A percentile compares a stretch with the other conserved stretches of the same genome.
These are phyloP conservation scores for Lactarius deliciosus DNA, from an alignment of 768 basidiomycete genomes.

Conservation along the genomic window DNA sequence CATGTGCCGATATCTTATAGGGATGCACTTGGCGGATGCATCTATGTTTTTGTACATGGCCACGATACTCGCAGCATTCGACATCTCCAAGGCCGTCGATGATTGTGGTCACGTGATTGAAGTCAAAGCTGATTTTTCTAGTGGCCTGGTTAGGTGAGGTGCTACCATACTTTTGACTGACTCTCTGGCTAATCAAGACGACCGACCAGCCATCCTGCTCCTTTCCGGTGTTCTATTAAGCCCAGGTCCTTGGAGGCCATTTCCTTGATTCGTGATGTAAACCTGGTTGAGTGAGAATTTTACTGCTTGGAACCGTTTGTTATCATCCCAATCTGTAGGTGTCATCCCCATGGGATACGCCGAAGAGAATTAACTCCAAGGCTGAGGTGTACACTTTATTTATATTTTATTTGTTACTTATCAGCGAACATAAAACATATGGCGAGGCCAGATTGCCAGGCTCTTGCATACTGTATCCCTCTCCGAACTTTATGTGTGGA, in stretches of 20 bases:
- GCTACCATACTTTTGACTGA: not conserved
- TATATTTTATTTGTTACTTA: not conserved
- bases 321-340: not conserved
- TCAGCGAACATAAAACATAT: too few species aligned
- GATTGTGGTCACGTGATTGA: constrained; percentile 32
- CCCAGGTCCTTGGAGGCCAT: constrained; percentile 33
- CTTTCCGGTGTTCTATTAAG: constrained; percentile 28
- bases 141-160: constrained; percentile 35
- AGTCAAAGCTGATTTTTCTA: constrained; percentile 30
- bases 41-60: constrained; percentile 35
- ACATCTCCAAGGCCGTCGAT: constrained; percentile 33
- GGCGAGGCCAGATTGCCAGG: too few species aligned
- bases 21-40: constrained; percentile 34
- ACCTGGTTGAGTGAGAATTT: not conserved
- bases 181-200: not conserved
- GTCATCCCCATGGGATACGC: not conserved
- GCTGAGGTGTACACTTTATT: not conserved
- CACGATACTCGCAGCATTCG: constrained; percentile 36
- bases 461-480: too few species aligned
- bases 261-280: constrained; percentile 28
- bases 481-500: too few species aligned
- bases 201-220: not conserved
- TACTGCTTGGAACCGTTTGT: not conserved
- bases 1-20: not conserved
- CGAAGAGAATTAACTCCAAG: not conserved